phyloP scores from a whole-genome alignment of 1,284 basidiomycete genomes.

The Cryptococcus sp. region DNA sequence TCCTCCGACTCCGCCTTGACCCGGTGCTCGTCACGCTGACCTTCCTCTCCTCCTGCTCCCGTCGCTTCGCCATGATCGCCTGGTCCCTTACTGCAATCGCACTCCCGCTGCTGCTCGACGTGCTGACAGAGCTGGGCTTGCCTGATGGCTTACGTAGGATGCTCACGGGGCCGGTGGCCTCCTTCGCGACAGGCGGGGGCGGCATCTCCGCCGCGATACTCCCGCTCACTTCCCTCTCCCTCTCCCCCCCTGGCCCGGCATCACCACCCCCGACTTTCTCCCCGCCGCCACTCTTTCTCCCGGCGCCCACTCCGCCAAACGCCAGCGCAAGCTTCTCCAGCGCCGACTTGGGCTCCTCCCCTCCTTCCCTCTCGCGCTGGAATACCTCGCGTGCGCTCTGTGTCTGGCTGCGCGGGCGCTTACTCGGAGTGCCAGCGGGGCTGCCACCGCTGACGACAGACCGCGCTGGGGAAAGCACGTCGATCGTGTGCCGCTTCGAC shows the following conservation, averaged over 20 bases:
- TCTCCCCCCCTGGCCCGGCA: not conserved
- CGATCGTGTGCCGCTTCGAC: conserved; percentile 7
- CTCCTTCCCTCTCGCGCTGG: conserved; percentile 22
- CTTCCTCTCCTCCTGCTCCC: conserved; percentile 60
- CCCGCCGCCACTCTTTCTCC: conserved; percentile 8
- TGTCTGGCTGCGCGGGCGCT: conserved; percentile 26
- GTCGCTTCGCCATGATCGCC: conserved; percentile 66
- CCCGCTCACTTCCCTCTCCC: conserved; percentile 14
- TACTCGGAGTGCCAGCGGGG: not conserved
- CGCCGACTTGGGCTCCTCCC: conserved; percentile 39
- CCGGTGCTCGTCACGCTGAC: conserved; percentile 31
- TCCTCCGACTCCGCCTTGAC: conserved; percentile 36
- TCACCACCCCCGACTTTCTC: conserved; percentile 5
- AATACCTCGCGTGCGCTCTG: conserved; percentile 37
- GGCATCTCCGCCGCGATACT: conserved; percentile 18
- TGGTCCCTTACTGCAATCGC: conserved; percentile 57
- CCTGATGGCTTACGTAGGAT: conserved; percentile 13
- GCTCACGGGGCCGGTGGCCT: conserved; percentile 7
- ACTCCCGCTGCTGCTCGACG: conserved; percentile 4
- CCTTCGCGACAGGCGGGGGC: conserved; percentile 1
- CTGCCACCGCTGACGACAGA: not conserved
- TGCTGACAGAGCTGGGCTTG: not conserved
- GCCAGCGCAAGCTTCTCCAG: conserved; percentile 34
- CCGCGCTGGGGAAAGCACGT: not conserved
- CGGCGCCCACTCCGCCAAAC: not conserved